phyloP scores from a whole-genome alignment of 1,284 basidiomycete species.

The Microbotryum lychnidis-dioicae region DNA sequence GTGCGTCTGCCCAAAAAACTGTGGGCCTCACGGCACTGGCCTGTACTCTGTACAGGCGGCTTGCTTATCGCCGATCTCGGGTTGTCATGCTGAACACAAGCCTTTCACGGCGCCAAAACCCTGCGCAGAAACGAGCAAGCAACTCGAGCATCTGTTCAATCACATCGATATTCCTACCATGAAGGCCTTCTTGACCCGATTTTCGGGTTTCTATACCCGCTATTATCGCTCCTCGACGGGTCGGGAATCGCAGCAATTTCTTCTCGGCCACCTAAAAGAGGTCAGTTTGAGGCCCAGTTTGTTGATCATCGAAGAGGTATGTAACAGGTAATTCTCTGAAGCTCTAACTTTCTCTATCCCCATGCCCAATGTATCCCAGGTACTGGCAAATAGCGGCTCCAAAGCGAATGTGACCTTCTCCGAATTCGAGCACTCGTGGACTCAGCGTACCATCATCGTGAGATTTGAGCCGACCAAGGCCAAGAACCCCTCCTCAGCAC shows the following conservation, averaged over 20 bases:
- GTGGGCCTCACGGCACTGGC: too few relatives aligned
- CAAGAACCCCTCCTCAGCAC: slow-evolving; percentile 8
- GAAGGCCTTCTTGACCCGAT: slow-evolving; percentile 35
- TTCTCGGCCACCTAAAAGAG: slow-evolving; percentile 60
- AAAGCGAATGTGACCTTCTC: slow-evolving; percentile 42
- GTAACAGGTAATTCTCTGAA: too few relatives aligned
- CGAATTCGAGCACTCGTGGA: slow-evolving; percentile 84
- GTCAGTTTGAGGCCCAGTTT: neutral
- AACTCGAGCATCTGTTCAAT: slow-evolving; percentile 32
- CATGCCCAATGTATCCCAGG: neutral
- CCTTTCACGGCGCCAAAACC: too few relatives aligned
- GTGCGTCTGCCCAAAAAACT: too few relatives aligned
- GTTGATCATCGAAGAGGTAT: neutral
- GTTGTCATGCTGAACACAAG: too few relatives aligned
- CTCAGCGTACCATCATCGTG: slow-evolving; percentile 75
- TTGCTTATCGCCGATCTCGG: too few relatives aligned
- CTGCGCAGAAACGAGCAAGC: neutral
- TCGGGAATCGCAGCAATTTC: slow-evolving; percentile 63
- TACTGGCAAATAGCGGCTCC: neutral
- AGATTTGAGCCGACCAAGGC: slow-evolving; percentile 42
- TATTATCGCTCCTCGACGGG: slow-evolving; percentile 60
- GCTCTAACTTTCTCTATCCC: too few relatives aligned
- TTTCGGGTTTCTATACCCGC: slow-evolving; percentile 40
- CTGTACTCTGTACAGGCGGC: too few relatives aligned
- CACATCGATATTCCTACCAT: slow-evolving; percentile 60